phyloP scores from a whole-genome alignment of 495 filamentous ascomycete species.

The Eremomyces bilateralis region DNA sequence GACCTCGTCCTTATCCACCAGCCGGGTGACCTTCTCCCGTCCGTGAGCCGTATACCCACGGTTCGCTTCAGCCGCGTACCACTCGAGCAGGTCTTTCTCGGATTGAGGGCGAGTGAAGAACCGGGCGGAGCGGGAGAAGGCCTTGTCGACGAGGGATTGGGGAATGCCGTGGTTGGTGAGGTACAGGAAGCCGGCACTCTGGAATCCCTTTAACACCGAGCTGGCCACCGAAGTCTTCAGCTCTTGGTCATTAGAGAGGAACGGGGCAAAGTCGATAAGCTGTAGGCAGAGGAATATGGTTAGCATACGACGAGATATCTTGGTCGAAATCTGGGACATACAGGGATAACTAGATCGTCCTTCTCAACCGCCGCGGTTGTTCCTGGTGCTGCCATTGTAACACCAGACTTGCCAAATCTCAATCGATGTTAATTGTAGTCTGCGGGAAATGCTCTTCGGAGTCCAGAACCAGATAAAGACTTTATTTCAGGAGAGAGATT shows the following conservation, averaged over 20 bases:
- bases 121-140: conserved; percentile 48
- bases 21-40: conserved; percentile 50
- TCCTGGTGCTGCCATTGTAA: no score
- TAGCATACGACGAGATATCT: conserved; percentile 1
- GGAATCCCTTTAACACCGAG: conserved; percentile 58
- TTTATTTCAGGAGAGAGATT: no score
- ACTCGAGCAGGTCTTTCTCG: conserved; percentile 36
- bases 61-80: conserved; percentile 19
- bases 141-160: conserved; percentile 21
- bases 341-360: conserved; percentile 13
- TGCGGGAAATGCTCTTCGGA: no score
- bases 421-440: no score
- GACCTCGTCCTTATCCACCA: conserved; percentile 35
- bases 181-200: conserved; percentile 77
- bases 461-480: no score
- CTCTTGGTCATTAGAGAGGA: conserved; percentile 39
- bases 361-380: neutral
- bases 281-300: conserved; percentile 14
- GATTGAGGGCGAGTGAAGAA: conserved; percentile 56
- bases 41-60: conserved; percentile 53
- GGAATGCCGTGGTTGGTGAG: conserved; percentile 59
- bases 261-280: conserved; percentile 72
- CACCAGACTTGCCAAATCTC: no score
- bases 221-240: conserved; percentile 44
- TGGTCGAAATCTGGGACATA: conserved; percentile 1